These are phyloP conservation scores for Exidia glandulosa DNA, from an alignment of 768 basidiomycete species.

Conservation along the genomic window DNA sequence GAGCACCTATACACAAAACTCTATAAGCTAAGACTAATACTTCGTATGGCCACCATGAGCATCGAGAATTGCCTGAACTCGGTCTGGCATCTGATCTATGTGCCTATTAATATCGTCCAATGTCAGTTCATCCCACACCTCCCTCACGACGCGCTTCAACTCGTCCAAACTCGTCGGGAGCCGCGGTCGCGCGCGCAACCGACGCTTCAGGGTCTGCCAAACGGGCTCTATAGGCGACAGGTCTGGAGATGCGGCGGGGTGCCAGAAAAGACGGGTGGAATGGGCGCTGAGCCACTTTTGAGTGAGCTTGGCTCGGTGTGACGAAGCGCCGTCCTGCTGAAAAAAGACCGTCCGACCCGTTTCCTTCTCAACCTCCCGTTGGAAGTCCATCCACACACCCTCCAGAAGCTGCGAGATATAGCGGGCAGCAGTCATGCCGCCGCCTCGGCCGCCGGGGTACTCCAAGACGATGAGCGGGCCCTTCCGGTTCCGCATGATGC, in stretches of 20 bases:
- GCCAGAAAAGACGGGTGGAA: constrained; percentile 3
- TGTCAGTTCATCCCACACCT: constrained; percentile 3
- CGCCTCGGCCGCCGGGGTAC: constrained; percentile 8
- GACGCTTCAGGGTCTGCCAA: constrained; percentile 2
- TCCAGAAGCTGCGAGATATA: constrained; percentile 8
- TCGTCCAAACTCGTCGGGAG: neutral
- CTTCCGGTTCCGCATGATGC: constrained; percentile 5
- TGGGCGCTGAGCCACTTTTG: constrained; percentile 1
- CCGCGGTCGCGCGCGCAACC: neutral
- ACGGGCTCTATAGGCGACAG: constrained; percentile 1
- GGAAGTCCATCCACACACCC: constrained; percentile 1
- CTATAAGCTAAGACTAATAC: constrained; percentile 1
- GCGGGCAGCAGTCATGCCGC: constrained; percentile 4
- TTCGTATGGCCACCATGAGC: constrained; percentile 4
- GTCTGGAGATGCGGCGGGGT: constrained; percentile 6
- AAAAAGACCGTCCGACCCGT: neutral
- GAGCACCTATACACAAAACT: no score
- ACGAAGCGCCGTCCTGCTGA: constrained; percentile 8
- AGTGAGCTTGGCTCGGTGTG: constrained; percentile 1
- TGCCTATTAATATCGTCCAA: constrained; percentile 1
- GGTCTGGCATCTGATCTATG: neutral
- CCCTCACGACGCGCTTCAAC: neutral
- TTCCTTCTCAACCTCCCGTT: neutral
- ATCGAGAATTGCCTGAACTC: constrained; percentile 1
- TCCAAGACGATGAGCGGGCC: constrained; percentile 8